A percentile compares a stretch with the other conserved stretches of the same genome.
Evolutionary conservation across 495 filamentous ascomycete species (phyloP).

Genomic region (Sphaerosporella brunnea): DNA sequence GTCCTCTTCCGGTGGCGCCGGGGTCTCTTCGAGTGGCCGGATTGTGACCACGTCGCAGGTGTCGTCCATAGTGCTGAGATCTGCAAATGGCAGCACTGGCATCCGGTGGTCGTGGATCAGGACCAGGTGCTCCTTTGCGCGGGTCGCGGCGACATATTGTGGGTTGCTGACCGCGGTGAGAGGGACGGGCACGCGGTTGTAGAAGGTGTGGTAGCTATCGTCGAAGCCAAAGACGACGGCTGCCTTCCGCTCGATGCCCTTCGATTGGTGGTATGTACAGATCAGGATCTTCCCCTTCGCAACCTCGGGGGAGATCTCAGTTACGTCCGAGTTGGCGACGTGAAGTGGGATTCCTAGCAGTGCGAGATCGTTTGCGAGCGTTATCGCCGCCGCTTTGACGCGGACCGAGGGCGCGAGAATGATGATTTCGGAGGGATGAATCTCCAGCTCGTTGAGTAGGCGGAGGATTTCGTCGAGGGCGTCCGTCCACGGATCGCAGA

Average conservation of each 20-base stretch:
- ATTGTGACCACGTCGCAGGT: slow-evolving; percentile 8
- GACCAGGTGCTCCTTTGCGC: slow-evolving; percentile 7
- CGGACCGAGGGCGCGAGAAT: slow-evolving; percentile 7
- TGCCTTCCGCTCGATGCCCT: slow-evolving; percentile 12
- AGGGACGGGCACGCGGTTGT: too few relatives aligned
- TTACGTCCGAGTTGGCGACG: not conserved
- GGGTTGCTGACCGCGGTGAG: slow-evolving; percentile 3
- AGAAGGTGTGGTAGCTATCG: not conserved
- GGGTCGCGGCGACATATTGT: slow-evolving; percentile 6
- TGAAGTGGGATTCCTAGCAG: not conserved
- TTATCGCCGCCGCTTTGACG: not conserved
- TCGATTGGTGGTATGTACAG: slow-evolving; percentile 10
- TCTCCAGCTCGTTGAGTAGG: not conserved
- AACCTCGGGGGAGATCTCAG: not conserved
- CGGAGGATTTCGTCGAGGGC: not conserved
- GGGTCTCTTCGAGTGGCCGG: too few relatives aligned
- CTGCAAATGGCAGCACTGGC: not conserved
- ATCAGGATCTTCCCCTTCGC: slow-evolving; percentile 4
- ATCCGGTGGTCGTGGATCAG: not conserved
- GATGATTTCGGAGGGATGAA: slow-evolving; percentile 1
- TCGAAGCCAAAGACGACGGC: slow-evolving; percentile 8
- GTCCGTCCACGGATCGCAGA: not conserved
- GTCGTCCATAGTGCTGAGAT: not conserved
- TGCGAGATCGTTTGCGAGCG: slow-evolving; percentile 1
- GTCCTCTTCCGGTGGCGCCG: too few relatives aligned